Conservation (phyloP, 345 rosid species). For the Kandelia obovata region DNA sequence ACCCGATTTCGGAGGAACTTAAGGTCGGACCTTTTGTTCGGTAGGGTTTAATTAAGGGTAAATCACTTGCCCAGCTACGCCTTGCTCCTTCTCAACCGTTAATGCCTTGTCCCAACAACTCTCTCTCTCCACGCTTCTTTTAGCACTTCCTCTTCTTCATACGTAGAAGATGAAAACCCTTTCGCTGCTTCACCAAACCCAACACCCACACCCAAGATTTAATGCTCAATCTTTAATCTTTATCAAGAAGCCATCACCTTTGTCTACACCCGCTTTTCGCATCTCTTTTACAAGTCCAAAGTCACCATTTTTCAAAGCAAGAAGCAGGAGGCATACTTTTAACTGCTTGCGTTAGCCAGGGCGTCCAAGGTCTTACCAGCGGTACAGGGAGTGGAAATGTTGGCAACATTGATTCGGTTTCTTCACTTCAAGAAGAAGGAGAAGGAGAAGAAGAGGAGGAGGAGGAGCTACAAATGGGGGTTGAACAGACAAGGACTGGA, state of each 20-base stretch:
- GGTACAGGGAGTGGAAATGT: slow-evolving; percentile 4
- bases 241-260: slow-evolving; percentile 16
- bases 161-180: slow-evolving; percentile 35
- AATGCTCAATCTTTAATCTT: slow-evolving; percentile 20
- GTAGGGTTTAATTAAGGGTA: too few relatives aligned
- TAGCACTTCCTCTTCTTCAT: neutral
- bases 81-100: too few relatives aligned
- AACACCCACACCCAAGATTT: slow-evolving; percentile 17
- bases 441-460: neutral
- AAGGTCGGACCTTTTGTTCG: too few relatives aligned
- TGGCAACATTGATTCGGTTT: slow-evolving; percentile 7
- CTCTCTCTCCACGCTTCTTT: neutral
- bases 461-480: slow-evolving; percentile 17
- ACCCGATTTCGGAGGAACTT: too few relatives aligned
- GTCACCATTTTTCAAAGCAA: slow-evolving; percentile 5
- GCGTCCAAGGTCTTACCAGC: slow-evolving; percentile 26
- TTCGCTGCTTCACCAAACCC: slow-evolving; percentile 19
- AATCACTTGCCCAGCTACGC: too few relatives aligned
- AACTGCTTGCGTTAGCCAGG: slow-evolving; percentile 31
- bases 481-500: slow-evolving; percentile 35
- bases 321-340: slow-evolving; percentile 1
- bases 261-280: slow-evolving; percentile 5
- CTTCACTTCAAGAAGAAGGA: neutral
- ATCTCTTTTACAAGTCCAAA: neutral
- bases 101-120: too few relatives aligned